Evolutionary conservation across 352 stramenopile genomes (phyloP), one percentile per base, ranked within the genome.

Genomic region (Pseudoperonospora humuli): DNA sequence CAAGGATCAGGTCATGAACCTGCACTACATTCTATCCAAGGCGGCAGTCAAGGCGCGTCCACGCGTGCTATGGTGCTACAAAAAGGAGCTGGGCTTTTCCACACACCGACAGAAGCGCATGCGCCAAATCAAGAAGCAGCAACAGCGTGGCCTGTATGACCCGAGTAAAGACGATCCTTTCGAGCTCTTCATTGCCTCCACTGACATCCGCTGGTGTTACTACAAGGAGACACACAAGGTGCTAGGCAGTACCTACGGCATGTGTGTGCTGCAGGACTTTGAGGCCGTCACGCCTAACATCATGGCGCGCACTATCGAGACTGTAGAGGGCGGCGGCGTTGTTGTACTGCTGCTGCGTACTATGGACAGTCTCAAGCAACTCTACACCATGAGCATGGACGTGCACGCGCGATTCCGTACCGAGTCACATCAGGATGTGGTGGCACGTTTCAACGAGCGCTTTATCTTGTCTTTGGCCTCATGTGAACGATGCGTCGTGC

Each of bases 191-290:
- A 89, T 99, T 31, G 96, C 85, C 46, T 95, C 84, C 50, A 99
- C 96, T 1, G 83, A 98, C 50, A 98, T 99, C 49, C 96, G 93
- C 35, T 99, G 96, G 96, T 98, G 93, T 70, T 99, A 99, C 71
- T 99, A 99, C 77, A 98, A 98, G 67, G 97, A 99, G 59, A 97
- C 95, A n/a, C 93, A 98, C 64, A 97, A 98, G 56, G 94, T 99
- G 37, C 73, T 99, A 36, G 97, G 97, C 34, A 92, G 91, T 43
- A 99, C 96, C 3, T 98, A 98, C 54, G 96, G 95, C 36, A 97
- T 99, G 75, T 86, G 96, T 49, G 96, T 99, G 23, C 69, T 99
- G 39, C 97, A 99, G 62, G 97, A 99, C 67, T 99, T 99, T 61
- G 93, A 98, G 66, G 95, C 96, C 4, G 75, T 99, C 28, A 99